Evolutionary conservation across 164 flowering plant genomes (phyloP).

Genomic region (Sedum album): DNA sequence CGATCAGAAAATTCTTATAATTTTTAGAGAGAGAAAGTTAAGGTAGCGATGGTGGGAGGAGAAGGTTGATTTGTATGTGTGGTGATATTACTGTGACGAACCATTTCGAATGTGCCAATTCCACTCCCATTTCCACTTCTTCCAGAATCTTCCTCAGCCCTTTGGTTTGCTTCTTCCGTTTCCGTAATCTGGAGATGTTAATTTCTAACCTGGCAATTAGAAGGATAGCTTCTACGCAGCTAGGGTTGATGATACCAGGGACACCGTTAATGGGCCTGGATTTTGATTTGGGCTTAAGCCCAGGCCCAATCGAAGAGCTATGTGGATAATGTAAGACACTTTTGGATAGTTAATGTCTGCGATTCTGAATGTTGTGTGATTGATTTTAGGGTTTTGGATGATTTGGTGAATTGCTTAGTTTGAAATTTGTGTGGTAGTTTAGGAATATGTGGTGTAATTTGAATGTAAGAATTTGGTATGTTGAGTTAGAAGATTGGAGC

Average conservation of each 20-base stretch:
- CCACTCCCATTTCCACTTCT: background rate
- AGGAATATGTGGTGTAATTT: too few species aligned
- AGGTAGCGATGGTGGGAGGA: background rate
- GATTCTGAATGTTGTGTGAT: too few species aligned
- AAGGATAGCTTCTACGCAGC: background rate
- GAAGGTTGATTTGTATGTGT: slow-evolving; percentile 1
- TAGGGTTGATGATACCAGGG: slow-evolving; percentile 9
- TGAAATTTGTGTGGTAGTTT: too few species aligned
- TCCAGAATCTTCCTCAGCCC: background rate
- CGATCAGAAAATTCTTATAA: background rate
- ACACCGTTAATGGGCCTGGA: too few species aligned
- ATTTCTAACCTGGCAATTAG: background rate
- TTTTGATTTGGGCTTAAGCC: background rate
- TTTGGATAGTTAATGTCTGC: too few species aligned
- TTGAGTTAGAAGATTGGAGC: too few species aligned
- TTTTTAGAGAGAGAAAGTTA: slow-evolving; percentile 4
- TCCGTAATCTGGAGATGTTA: background rate
- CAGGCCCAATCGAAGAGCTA: too few species aligned
- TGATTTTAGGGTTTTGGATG: too few species aligned
- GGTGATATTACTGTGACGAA: slow-evolving; percentile 3
- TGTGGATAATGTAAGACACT: too few species aligned
- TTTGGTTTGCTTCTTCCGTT: background rate
- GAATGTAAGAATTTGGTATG: too few species aligned
- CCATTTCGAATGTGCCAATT: background rate
- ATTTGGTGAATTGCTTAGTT: too few species aligned